Evolutionary conservation across 2,329 filamentous ascomycete species (phyloP), one percentile per base, ranked within the genome.

Genomic region (Fusarium redolens): DNA sequence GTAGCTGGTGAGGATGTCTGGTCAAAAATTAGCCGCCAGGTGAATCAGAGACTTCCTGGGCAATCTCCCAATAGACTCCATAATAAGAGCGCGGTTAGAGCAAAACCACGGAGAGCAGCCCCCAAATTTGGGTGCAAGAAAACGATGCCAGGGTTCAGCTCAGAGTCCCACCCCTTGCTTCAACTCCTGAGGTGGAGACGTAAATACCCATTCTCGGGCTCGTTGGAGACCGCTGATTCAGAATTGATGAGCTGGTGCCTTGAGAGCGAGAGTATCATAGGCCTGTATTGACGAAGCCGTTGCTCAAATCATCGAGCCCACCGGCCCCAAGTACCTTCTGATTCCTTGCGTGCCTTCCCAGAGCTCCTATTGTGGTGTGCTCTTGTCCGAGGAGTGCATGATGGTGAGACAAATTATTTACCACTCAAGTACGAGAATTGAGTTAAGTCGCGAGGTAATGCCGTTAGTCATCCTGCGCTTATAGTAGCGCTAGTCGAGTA

Each of bases 401-500:
- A 44, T 64, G 69, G 65, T 33, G 59, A 70, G 69, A 56, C 58
- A 45, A n/a, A 41, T 18, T 18, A 48, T 60, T 40, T 47, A 31
- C 52, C 38, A n/a, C 22, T 13, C 3, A 15, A 55, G 37, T 56
- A 41, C 48, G 47, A 55, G 18, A 65, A 65, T 17, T 55, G 22
- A n/a, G 35, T 41, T 61, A 30, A 51, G 41, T 14, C 48, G 25
- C 57, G 57, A 59, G 33, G 22, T 25, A 41, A 71, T 65, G 58
- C 30, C 45, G 52, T 73, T 61, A 71, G 66, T 69, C 55, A 74
- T 50, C 37, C 43, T 22, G 40, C 31, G 41, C 20, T 51, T 20
- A 52, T 40, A 63, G 31, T 35, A 20, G 33, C 31, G 28, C 43
- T 61, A 28, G 51, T 35, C 9, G 33, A 40, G n/a, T 44, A 20